Base-by-base conservation (phyloP, 1,139 yeast genomes). In the Insectozyma bohioensis region DNA sequence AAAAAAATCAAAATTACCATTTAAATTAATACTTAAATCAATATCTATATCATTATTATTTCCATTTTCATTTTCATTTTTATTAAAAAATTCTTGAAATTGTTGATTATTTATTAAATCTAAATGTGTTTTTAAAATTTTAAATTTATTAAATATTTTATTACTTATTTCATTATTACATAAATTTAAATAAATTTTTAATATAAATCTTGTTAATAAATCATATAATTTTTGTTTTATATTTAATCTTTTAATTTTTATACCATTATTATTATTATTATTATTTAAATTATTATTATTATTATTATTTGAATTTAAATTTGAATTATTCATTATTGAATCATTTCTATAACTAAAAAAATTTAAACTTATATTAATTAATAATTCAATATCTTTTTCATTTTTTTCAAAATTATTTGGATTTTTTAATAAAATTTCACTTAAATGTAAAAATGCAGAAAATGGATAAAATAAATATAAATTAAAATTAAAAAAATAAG, bases 401-500 rank as follows among this genome's bases (percentile, higher is more conserved):
- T 58, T 42, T 13, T 3, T 8, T 5, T 55, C 66, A 1, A 49
- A 42, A 12, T 51, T 43, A 4, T 48, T 47, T 1, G 67, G 63
- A 21, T 54, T 45, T 36, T 54, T 56, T 21, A 66, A 42, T 24
- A 62, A 52, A 12, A 54, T 46, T 1, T 61, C 54, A 10, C 56
- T 39, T 3, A 67, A 35, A 26, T 49, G 54, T 30, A 65, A 48
- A 35, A 53, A 61, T 2, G 72, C 72, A 17, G 60, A 47, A 24
- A 58, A 46, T 0, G 67, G 65, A 36, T 50, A 61, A 32, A 52
- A 56, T 22, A 56, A 39, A 20, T 56, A 42, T 67, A 68, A 63
- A 29, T 56, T 60, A 33, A 47, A 48, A 30, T 50, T 53, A 1
- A 63, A 47, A 19, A 48, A 42, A 1, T 56, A 46, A 1, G 48